Conservation (phyloP, 1,139 yeast species). For the Yamadazyma friedrichii region DNA sequence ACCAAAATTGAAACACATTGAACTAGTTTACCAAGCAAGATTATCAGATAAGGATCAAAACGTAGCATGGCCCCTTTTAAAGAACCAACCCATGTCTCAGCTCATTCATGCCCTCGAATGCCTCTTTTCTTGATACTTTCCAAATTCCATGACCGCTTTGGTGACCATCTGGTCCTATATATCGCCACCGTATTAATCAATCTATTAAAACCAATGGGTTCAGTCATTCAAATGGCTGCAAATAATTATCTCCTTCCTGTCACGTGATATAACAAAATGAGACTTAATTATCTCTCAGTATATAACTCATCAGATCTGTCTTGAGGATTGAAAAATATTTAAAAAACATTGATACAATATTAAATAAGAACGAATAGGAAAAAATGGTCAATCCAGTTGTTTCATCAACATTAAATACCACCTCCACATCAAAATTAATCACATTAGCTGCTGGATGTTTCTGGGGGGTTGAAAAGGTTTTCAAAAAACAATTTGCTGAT, state of each 20-base stretch:
- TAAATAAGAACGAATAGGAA: not conserved
- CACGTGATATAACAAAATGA: conserved; percentile 4
- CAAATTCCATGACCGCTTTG: too few species aligned
- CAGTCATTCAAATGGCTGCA: too few species aligned
- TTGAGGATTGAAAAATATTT: not conserved
- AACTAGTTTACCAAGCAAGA: too few species aligned
- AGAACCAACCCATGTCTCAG: too few species aligned
- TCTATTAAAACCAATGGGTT: too few species aligned
- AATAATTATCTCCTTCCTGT: not conserved
- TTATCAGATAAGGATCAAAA: too few species aligned
- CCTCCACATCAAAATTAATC: conserved; percentile 45
- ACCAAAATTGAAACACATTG: too few species aligned
- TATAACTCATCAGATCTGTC: conserved; percentile 1
- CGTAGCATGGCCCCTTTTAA: too few species aligned
- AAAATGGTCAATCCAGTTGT: conserved; percentile 17
- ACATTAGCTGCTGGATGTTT: conserved; percentile 86
- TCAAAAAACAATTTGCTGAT: conserved; percentile 58
- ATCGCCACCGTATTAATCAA: too few species aligned
- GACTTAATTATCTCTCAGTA: not conserved
- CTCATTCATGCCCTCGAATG: too few species aligned
- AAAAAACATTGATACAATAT: not conserved
- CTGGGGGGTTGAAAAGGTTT: conserved; percentile 94
- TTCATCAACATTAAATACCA: conserved; percentile 38
- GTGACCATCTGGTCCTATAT: too few species aligned
- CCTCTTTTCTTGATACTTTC: too few species aligned